A percentile compares a stretch with the other conserved stretches of the same genome.
phyloP scores from a whole-genome alignment of 257 asterid genomes.

The Solanum pinnatisectum region DNA sequence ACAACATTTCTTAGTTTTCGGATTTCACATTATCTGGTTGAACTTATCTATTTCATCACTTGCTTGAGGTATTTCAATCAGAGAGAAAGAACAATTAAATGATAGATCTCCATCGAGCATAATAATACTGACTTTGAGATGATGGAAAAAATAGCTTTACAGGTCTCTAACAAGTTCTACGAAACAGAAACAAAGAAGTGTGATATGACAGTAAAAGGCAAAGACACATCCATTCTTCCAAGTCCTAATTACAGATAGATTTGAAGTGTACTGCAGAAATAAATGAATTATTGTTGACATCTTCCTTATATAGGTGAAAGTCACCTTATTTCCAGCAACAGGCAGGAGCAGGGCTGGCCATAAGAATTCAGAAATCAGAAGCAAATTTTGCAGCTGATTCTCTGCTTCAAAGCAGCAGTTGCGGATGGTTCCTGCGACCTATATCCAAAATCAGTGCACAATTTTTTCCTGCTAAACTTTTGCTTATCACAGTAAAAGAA shows the following conservation, averaged over 20 bases:
- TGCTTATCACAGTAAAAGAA: neutral
- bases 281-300: neutral
- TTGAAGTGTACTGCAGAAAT: neutral
- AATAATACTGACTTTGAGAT: neutral
- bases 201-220: neutral
- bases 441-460: neutral
- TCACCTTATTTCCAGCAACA: conserved; percentile 94
- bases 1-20: neutral
- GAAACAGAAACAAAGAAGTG: neutral
- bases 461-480: neutral
- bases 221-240: neutral
- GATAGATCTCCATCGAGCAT: neutral
- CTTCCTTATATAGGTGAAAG: neutral
- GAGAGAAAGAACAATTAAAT: neutral
- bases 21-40: neutral
- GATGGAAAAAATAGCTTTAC: neutral
- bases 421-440: conserved; percentile 95
- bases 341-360: conserved; percentile 96
- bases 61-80: neutral
- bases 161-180: neutral
- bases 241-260: neutral
- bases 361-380: conserved; percentile 77
- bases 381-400: conserved; percentile 68
- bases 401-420: conserved; percentile 98
- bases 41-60: neutral